Evolutionary conservation across 306 rosid species (phyloP).

Genomic region (Castanospermum australe): DNA sequence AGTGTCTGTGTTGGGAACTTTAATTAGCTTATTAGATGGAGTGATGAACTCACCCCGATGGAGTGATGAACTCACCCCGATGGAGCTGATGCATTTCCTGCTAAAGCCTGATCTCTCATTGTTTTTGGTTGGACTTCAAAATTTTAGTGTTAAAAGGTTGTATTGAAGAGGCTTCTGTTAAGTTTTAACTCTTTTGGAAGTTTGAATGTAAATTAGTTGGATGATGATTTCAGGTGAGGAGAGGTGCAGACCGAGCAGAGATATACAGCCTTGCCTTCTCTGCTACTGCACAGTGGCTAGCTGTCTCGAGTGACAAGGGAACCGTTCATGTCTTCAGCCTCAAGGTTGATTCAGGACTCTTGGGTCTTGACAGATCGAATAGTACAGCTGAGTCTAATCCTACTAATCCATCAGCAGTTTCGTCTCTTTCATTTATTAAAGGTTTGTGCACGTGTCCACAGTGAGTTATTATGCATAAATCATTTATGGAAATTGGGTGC

Average conservation of each 20-base stretch:
- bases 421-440: conserved; percentile 72
- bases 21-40: neutral
- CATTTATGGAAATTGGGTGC: neutral
- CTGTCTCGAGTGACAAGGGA: conserved; percentile 76
- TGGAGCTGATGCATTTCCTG: conserved; percentile 24
- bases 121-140: conserved; percentile 1
- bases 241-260: conserved; percentile 67
- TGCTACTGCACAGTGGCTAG: conserved; percentile 60
- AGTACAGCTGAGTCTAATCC: conserved; percentile 45
- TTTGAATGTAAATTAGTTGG: conserved; percentile 18
- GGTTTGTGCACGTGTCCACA: conserved; percentile 41
- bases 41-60: no score
- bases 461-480: neutral
- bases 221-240: conserved; percentile 52
- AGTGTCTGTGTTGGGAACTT: neutral
- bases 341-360: conserved; percentile 48
- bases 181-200: neutral
- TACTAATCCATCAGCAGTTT: conserved; percentile 43
- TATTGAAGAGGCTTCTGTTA: neutral
- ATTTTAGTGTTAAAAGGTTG: neutral
- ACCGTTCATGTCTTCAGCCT: conserved; percentile 66
- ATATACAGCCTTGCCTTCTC: conserved; percentile 76
- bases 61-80: no score
- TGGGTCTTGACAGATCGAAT: conserved; percentile 44
- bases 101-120: conserved; percentile 46